Evolutionary conservation across 805 yeast genomes (phyloP).

Genomic region (Starmerella vitae): DNA sequence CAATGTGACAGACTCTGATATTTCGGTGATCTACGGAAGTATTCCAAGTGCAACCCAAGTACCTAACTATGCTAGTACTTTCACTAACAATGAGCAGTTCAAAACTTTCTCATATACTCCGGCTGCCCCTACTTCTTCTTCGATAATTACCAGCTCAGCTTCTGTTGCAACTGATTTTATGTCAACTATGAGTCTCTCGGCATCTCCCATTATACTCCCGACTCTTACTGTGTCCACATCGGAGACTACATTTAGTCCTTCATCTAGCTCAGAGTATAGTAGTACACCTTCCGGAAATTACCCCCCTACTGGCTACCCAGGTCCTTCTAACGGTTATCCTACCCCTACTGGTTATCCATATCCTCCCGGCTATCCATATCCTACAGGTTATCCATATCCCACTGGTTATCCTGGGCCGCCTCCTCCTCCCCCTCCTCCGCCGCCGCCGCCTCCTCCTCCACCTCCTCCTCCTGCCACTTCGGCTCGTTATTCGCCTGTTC

Average conservation of each 20-base stretch:
- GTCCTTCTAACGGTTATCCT: not conserved
- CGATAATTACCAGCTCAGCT: not conserved
- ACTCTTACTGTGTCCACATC: not conserved
- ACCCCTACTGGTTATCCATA: not conserved
- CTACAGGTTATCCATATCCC: not conserved
- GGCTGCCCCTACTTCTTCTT: not conserved
- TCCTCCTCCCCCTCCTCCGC: not conserved
- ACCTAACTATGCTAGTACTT: slow-evolving; percentile 12
- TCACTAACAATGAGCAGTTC: slow-evolving; percentile 10
- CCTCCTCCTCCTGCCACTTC: too few relatives aligned
- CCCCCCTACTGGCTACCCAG: not conserved
- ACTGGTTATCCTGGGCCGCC: not conserved
- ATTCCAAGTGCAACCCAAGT: slow-evolving; percentile 16
- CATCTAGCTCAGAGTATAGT: too few relatives aligned
- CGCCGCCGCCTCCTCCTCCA: not conserved
- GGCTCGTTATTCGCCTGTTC: too few relatives aligned
- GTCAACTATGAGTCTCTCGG: not conserved
- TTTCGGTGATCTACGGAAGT: slow-evolving; percentile 9
- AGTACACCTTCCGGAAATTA: too few relatives aligned
- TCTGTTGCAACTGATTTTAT: too few relatives aligned
- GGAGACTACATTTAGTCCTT: too few relatives aligned
- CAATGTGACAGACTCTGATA: slow-evolving; percentile 19
- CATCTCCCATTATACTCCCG: not conserved
- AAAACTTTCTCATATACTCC: slow-evolving; percentile 3
- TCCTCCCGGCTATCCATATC: not conserved